phyloP scores from a whole-genome alignment of 192 early-diverging fungal species.

The Chytriomyces confervae region DNA sequence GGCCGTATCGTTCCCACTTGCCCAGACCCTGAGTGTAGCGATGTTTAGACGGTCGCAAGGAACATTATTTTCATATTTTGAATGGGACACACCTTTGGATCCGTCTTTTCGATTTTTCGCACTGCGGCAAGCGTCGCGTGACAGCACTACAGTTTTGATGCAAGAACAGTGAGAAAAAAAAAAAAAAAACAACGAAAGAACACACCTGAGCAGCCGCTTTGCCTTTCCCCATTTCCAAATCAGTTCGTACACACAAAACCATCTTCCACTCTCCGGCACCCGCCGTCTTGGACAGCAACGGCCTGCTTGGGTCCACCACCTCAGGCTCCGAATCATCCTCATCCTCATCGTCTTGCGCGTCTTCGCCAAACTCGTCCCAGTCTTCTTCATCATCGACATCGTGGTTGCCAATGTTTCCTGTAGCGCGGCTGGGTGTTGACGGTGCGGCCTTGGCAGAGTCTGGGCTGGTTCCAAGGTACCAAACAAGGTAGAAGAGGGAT shows the following conservation, averaged over 20 bases:
- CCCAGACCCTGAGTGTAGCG: constrained; percentile 37
- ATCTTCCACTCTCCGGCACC: constrained; percentile 42
- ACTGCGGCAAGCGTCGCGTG: constrained; percentile 82
- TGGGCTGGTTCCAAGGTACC: not conserved
- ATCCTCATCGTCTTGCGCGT: constrained; percentile 11
- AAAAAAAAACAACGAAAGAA: not conserved
- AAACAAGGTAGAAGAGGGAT: not conserved
- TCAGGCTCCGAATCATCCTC: not conserved
- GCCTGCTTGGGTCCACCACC: not conserved
- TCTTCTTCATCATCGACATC: constrained; percentile 12
- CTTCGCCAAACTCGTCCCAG: not conserved
- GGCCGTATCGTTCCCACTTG: constrained; percentile 79
- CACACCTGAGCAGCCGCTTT: constrained; percentile 86
- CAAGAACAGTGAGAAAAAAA: no score
- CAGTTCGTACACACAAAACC: constrained; percentile 85
- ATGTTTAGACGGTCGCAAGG: constrained; percentile 10
- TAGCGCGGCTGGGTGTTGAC: not conserved
- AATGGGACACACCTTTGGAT: constrained; percentile 8
- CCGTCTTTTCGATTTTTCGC: constrained; percentile 45
- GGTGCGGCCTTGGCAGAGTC: not conserved
- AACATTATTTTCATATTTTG: not conserved
- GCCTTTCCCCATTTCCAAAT: constrained; percentile 93
- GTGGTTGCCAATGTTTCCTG: not conserved
- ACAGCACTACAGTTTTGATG: constrained; percentile 63
- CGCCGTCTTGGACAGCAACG: not conserved